A percentile compares a stretch with the other conserved stretches of the same genome.
phyloP scores from a whole-genome alignment of 768 basidiomycete species.

The Kwoniella sp. region DNA sequence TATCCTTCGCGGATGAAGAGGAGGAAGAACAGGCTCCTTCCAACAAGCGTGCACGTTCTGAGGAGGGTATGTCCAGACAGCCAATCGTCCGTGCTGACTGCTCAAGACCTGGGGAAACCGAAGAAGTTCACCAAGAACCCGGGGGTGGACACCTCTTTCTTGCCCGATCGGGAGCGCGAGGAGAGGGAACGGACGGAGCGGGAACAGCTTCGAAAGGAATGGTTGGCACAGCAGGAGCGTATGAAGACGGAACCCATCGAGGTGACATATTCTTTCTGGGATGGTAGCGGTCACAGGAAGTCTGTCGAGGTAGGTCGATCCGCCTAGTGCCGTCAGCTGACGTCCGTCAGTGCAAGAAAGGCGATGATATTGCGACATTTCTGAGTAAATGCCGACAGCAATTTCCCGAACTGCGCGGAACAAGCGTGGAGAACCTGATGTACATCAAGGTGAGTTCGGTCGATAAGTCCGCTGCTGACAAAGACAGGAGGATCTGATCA shows the following conservation, averaged over 20 bases:
- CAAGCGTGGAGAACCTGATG: conserved; percentile 95
- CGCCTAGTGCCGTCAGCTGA: not conserved
- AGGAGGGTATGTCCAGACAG: conserved; percentile 11
- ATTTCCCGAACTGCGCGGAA: conserved; percentile 82
- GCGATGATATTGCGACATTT: conserved; percentile 79
- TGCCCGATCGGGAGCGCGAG: conserved; percentile 96
- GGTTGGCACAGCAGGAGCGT: conserved; percentile 69
- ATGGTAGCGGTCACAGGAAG: conserved; percentile 94
- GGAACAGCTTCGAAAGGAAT: conserved; percentile 82
- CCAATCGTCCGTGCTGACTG: conserved; percentile 29
- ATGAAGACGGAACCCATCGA: conserved; percentile 75
- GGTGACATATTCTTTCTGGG: conserved; percentile 95
- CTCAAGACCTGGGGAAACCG: not conserved
- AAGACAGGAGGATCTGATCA: conserved; percentile 85
- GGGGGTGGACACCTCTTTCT: conserved; percentile 92
- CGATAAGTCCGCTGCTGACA: not conserved
- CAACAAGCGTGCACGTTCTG: conserved; percentile 1
- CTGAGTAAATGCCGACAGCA: conserved; percentile 89
- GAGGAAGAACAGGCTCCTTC: conserved; percentile 51
- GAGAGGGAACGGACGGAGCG: conserved; percentile 83
- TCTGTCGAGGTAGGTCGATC: conserved; percentile 67
- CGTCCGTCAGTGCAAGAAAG: conserved; percentile 81
- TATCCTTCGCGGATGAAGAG: conserved; percentile 91
- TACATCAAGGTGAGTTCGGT: conserved; percentile 74
- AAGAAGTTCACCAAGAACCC: conserved; percentile 87